Conservation (phyloP, 2,329 filamentous ascomycete genomes). For the Emmonsiellopsis sp. region DNA sequence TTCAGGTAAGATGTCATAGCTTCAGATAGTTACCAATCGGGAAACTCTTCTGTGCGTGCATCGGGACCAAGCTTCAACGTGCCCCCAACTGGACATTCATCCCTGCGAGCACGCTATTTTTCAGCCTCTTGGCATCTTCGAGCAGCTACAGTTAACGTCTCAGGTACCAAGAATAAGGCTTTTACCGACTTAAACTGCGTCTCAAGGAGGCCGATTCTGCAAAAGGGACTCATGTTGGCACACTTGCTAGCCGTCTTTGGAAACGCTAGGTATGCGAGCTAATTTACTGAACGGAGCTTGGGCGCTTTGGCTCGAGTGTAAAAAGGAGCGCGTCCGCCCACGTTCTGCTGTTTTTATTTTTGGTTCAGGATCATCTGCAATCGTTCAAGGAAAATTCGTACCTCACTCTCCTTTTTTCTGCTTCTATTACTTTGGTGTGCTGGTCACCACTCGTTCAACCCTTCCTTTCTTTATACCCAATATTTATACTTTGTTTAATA, state of each 20-base stretch:
- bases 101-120: background rate
- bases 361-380: slow-evolving; percentile 1
- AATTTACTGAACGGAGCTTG: background rate
- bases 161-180: slow-evolving; percentile 6
- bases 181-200: slow-evolving; percentile 2
- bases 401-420: slow-evolving; percentile 8
- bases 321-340: background rate
- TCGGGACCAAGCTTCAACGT: slow-evolving; percentile 6
- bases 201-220: slow-evolving; percentile 5
- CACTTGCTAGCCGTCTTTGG: slow-evolving; percentile 1
- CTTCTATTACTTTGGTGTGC: slow-evolving; percentile 10
- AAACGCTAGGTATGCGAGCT: background rate
- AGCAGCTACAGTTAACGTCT: slow-evolving; percentile 11
- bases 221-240: background rate
- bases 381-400: slow-evolving; percentile 4
- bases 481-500: slow-evolving; percentile 6
- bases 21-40: background rate
- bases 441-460: slow-evolving; percentile 11
- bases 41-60: background rate
- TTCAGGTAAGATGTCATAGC: background rate
- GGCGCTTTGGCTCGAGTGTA: background rate
- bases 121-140: slow-evolving; percentile 2
- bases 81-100: background rate
- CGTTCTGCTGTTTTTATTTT: background rate
- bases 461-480: background rate